A percentile compares a stretch with the other conserved stretches of the same genome.
These are phyloP conservation scores for Aspergillus fischeri DNA, from an alignment of 2,329 filamentous ascomycete species.

Conservation along the genomic window DNA sequence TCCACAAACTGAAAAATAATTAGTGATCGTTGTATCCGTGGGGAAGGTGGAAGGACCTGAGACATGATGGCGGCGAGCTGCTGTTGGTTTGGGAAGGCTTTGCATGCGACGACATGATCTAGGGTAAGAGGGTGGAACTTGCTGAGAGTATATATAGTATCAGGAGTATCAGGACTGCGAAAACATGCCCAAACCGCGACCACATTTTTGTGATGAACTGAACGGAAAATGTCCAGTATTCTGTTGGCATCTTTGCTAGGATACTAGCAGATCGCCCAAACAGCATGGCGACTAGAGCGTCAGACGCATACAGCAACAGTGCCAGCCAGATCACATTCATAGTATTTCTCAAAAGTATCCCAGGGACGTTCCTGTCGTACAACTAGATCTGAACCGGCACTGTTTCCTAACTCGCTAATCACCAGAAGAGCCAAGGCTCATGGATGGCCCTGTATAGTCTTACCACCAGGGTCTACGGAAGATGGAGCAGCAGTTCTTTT, in stretches of 20 bases:
- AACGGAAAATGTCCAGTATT: no score
- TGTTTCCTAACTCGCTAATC: slow-evolving; percentile 1
- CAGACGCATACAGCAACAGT: slow-evolving; percentile 10
- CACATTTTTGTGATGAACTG: slow-evolving; percentile 10
- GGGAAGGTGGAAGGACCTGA: slow-evolving; percentile 11
- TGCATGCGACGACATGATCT: slow-evolving; percentile 14
- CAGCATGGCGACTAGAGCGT: slow-evolving; percentile 1
- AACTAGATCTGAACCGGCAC: slow-evolving; percentile 3
- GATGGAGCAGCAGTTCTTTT: not conserved
- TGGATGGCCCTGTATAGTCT: not conserved
- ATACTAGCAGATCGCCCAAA: slow-evolving; percentile 1
- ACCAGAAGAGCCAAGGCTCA: slow-evolving; percentile 3
- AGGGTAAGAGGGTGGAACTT: slow-evolving; percentile 13
- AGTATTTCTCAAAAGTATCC: slow-evolving; percentile 19
- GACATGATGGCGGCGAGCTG: slow-evolving; percentile 17
- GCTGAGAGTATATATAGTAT: slow-evolving; percentile 9
- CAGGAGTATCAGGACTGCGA: no score
- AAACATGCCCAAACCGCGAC: slow-evolving; percentile 5
- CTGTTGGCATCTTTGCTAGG: no score
- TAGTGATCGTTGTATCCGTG: slow-evolving; percentile 6
- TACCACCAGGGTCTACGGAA: slow-evolving; percentile 1
- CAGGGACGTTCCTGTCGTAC: slow-evolving; percentile 17
- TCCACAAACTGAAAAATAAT: slow-evolving; percentile 13
- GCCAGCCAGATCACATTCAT: slow-evolving; percentile 17
- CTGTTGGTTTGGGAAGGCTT: slow-evolving; percentile 12